Evolutionary conservation across 306 rosid genomes (phyloP), one percentile per base, ranked within the genome.

Genomic region (Hippophae gyantsensis): DNA sequence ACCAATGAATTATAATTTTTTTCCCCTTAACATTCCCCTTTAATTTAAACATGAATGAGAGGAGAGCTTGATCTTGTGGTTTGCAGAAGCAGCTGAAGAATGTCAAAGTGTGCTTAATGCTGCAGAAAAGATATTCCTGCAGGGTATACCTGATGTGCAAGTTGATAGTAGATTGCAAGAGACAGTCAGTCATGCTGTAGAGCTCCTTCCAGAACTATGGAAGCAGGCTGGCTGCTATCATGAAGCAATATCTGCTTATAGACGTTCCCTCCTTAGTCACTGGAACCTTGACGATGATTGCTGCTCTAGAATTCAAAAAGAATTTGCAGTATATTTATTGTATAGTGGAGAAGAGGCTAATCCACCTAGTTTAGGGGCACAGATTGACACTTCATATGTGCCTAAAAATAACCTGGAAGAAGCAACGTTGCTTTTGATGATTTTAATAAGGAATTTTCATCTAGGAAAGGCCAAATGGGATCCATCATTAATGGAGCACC

Each of bases 121-220:
- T 10, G 84, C 85, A 42, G 99, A 92, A 77, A 92, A 84, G 84
- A 78, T 82, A 78, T 88, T 88, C 74, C 68, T 66, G 54, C 83
- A 67, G 69, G 96, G 95, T 41, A 81, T 83, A 62, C 79, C 81
- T 18, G 89, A 85, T 73, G 80, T 72, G 47, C 96, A 88, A 84
- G 93, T 86, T 72, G 99, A 92, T 53, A 60, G 50, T 65, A 92
- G 76, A 72, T 70, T 92, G 86, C 95, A 84, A 79, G 99, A 86
- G 66, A 84, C 79, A 56, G 84, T 92, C 44, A 82, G 81, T 71
- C 84, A 81, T 61, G 87, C 95, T 65, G 99, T 88, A 48, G 99
- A 89, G 86, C 89, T 92, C 67, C 95, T 88, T 79, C 99, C 99
- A 11, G 97, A 84, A 69, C 95, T 92, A 47, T 88, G 85, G 86